phyloP scores from a whole-genome alignment of 192 early-diverging fungal genomes.

The Thoreauomyces humboldtii region DNA sequence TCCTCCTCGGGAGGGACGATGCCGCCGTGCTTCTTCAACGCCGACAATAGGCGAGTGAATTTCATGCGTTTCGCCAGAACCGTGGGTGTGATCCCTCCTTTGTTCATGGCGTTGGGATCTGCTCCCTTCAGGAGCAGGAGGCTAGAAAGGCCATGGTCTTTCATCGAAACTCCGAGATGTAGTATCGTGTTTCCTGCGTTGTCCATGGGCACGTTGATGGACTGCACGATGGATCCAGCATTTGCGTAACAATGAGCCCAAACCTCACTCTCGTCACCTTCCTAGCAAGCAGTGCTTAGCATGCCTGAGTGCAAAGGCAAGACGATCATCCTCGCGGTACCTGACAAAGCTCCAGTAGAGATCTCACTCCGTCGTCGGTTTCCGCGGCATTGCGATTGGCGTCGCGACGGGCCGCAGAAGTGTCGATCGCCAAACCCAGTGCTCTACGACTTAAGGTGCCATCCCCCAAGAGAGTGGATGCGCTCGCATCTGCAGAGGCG shows the following conservation, averaged over 20 bases:
- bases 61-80: conserved; percentile 37
- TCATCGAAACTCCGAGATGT: conserved; percentile 43
- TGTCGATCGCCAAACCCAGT: conserved; percentile 1
- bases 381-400: not conserved
- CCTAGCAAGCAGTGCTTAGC: too few relatives aligned
- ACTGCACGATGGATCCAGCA: conserved; percentile 17
- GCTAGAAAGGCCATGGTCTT: conserved; percentile 31
- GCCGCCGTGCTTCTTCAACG: conserved; percentile 39
- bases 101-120: conserved; percentile 45
- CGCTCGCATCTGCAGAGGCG: not conserved
- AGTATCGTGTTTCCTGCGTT: conserved; percentile 40
- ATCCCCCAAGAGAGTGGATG: not conserved
- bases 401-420: not conserved
- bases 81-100: conserved; percentile 40
- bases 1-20: conserved; percentile 29
- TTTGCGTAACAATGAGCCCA: not conserved
- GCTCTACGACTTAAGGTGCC: not conserved
- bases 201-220: conserved; percentile 41
- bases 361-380: conserved; percentile 2
- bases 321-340: not conserved
- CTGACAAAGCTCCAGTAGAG: conserved; percentile 28
- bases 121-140: conserved; percentile 51
- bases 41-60: conserved; percentile 19
- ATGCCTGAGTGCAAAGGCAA: too few relatives aligned
- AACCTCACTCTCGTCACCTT: conserved; percentile 10